These are phyloP conservation scores for Exophiala calicioides DNA, from an alignment of 2,329 filamentous ascomycete genomes.

Conservation along the genomic window DNA sequence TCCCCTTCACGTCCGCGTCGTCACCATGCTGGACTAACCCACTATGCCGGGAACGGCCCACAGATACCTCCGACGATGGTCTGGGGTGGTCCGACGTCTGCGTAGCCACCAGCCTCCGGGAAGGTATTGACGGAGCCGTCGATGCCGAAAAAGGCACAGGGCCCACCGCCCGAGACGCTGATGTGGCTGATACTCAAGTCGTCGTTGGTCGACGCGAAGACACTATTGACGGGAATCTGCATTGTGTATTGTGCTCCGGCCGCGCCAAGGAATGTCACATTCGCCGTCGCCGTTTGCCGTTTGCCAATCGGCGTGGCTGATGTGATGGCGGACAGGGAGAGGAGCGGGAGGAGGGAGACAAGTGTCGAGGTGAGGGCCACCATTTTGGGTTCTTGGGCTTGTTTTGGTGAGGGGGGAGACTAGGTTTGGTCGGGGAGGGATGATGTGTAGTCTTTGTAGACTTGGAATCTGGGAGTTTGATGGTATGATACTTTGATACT, in stretches of 20 bases:
- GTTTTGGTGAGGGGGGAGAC: no score
- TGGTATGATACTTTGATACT: no score
- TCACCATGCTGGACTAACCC: no score
- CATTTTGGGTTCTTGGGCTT: no score
- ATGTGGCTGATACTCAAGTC: conserved; percentile 20
- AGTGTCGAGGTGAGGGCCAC: no score
- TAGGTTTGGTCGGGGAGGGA: no score
- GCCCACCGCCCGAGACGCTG: conserved; percentile 11
- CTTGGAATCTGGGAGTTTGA: no score
- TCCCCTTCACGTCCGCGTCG: background rate
- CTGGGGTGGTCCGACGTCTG: conserved; percentile 24
- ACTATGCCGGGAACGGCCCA: conserved; percentile 19
- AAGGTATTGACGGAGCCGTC: conserved; percentile 20
- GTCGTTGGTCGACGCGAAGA: conserved; percentile 22
- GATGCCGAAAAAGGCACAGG: conserved; percentile 24
- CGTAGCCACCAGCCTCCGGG: conserved; percentile 12
- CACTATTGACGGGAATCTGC: conserved; percentile 12
- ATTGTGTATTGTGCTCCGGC: conserved; percentile 22
- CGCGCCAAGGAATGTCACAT: conserved; percentile 21
- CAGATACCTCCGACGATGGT: conserved; percentile 24
- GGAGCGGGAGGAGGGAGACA: conserved; percentile 6
- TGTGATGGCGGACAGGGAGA: background rate
- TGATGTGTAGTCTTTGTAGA: no score
- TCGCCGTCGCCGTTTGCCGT: conserved; percentile 1
- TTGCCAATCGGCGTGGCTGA: conserved; percentile 3